Base-by-base conservation (phyloP, 352 stramenopile genomes). In the Thraustotheca clavata region DNA sequence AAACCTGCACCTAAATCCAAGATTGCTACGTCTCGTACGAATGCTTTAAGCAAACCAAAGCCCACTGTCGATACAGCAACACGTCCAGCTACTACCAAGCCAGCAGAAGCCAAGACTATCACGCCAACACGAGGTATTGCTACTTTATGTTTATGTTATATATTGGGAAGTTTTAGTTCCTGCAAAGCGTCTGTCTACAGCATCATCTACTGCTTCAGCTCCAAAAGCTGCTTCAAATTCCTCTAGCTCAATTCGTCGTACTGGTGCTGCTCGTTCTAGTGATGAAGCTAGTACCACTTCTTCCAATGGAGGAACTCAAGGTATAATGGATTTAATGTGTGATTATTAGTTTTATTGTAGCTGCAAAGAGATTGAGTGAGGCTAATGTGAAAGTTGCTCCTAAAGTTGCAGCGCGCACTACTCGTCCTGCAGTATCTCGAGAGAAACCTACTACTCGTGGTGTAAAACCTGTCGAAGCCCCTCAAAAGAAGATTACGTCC, bases 201-300 rank as follows among this genome's bases (percentile, higher is more conserved):
- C 9, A 9, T 31, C 50, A 3, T 22, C 50, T 3, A 24, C 11
- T 6, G 32, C 20, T 24, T 18, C 31, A 18, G 50, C 50, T 12
- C 26, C 50, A 22, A 43, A 41, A 7, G 50, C n/a, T 60, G 24
- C 14, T 31, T 40, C 49, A 9, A 20, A 29, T 6, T 27, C 49
- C n/a, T n/a, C 14, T 22, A 50, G 14, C 43, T 27, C 43, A 6
- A 27, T 22, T 50, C 27, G 22, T 14, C 43, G 43, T 52, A n/a
- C 27, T 32, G 18, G 27, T 32, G 27, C 38, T 49, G 35, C 34
- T 29, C 12, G 26, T 46, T 6, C 57, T 31, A 18, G 41, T 32
- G 57, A 20, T 31, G 57, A 43, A 40, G 35, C 57, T 2, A 65
- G 47, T n/a, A 50, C 29, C 4, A 40, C 57, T 26, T 50, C 34